These are phyloP conservation scores for Pulicaria dysenterica DNA, from an alignment of 129 eudicot species.

Conservation along the genomic window DNA sequence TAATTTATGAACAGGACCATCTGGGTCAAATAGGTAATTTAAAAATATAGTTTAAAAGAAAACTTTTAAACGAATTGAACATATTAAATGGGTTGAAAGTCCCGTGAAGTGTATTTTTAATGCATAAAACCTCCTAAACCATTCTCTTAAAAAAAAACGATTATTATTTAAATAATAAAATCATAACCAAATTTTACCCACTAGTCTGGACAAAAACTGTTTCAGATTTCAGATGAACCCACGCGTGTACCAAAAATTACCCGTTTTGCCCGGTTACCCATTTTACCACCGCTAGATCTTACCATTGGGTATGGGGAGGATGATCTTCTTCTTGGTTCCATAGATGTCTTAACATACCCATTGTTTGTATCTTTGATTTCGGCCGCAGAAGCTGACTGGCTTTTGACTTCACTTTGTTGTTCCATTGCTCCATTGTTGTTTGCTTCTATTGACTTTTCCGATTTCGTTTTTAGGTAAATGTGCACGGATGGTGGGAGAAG, in stretches of 20 bases:
- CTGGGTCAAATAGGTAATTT: background rate
- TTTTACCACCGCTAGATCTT: slow-evolving; percentile 17
- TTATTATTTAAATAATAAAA: background rate
- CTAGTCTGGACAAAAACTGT: background rate
- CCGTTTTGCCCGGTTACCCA: background rate
- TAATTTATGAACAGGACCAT: background rate
- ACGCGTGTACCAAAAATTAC: background rate
- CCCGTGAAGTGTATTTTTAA: background rate
- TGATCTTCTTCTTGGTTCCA: slow-evolving; percentile 40
- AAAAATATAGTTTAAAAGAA: background rate
- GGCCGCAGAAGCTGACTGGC: slow-evolving; percentile 33
- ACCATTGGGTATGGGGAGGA: slow-evolving; percentile 75
- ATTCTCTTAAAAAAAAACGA: background rate
- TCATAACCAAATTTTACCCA: background rate
- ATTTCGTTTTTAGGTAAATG: slow-evolving; percentile 53
- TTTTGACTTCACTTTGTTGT: slow-evolving; percentile 34
- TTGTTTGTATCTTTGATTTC: slow-evolving; percentile 39
- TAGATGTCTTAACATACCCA: slow-evolving; percentile 43
- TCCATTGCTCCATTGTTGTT: slow-evolving; percentile 51
- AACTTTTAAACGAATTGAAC: background rate
- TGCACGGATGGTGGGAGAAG: slow-evolving; percentile 85
- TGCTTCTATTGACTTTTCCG: slow-evolving; percentile 34
- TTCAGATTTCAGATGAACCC: too few species aligned
- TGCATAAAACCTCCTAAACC: background rate
- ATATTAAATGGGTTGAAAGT: background rate